Conservation (phyloP, 768 basidiomycete genomes). For the Boletus edulis region DNA sequence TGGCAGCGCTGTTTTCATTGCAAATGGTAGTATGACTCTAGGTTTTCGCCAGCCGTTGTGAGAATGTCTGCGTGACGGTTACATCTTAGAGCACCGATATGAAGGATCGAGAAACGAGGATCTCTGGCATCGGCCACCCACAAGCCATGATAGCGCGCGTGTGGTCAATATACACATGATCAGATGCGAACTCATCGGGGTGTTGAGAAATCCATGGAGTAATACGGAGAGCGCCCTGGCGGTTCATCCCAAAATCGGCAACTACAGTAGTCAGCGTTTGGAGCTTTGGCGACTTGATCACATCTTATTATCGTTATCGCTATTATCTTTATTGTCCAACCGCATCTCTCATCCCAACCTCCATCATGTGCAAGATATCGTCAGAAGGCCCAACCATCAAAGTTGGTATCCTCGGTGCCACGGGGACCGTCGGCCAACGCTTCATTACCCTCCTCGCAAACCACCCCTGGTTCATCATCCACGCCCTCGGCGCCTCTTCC, state of each 20-base stretch:
- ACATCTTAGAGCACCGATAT: not conserved
- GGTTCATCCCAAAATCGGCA: no score
- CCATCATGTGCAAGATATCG: constrained; percentile 19
- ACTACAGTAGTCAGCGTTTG: no score
- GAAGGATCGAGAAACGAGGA: not conserved
- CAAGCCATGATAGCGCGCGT: not conserved
- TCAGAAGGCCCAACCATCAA: constrained; percentile 29
- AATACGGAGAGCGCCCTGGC: no score
- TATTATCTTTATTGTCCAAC: not conserved
- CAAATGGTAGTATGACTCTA: not conserved
- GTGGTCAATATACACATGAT: no score
- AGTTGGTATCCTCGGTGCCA: constrained; percentile 84
- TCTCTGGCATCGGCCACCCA: not conserved
- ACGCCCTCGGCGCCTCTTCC: constrained; percentile 84
- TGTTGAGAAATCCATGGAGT: no score
- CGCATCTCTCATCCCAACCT: not conserved
- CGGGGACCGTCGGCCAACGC: constrained; percentile 93
- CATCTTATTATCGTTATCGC: not conserved
- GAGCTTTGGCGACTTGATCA: no score
- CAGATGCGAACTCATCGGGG: no score
- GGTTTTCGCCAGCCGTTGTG: not conserved
- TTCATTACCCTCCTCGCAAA: constrained; percentile 85
- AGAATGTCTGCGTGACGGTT: not conserved
- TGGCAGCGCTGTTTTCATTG: not conserved
- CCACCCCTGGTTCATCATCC: constrained; percentile 90